Conservation (phyloP, 2,329 filamentous ascomycete genomes). For the Botryosphaeria dothidea region DNA sequence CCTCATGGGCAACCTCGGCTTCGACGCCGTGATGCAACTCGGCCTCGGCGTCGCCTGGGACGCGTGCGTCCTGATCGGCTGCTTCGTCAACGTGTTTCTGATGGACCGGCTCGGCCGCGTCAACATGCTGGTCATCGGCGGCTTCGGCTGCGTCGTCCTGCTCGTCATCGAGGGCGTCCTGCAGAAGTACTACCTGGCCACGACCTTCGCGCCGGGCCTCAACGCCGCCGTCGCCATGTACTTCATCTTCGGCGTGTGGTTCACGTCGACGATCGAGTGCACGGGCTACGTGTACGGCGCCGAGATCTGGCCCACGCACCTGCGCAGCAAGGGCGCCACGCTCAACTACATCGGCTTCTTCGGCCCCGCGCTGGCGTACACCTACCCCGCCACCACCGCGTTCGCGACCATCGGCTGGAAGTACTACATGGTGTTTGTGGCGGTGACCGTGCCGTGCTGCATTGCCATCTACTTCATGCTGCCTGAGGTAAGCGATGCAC, state of each 20-base stretch:
- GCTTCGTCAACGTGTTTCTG: slow-evolving; percentile 28
- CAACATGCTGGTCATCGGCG: slow-evolving; percentile 26
- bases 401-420: slow-evolving; percentile 33
- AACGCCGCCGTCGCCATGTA: slow-evolving; percentile 25
- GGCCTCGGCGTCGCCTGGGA: slow-evolving; percentile 32
- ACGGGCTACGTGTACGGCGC: slow-evolving; percentile 34
- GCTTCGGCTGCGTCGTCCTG: slow-evolving; percentile 25
- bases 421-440: slow-evolving; percentile 33
- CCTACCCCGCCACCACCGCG: slow-evolving; percentile 21
- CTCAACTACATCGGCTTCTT: slow-evolving; percentile 29
- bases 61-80: slow-evolving; percentile 29
- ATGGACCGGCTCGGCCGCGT: slow-evolving; percentile 33
- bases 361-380: slow-evolving; percentile 26
- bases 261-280: slow-evolving; percentile 30
- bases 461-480: slow-evolving; percentile 27
- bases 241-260: slow-evolving; percentile 24
- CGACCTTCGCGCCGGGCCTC: slow-evolving; percentile 24
- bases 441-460: slow-evolving; percentile 27
- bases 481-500: slow-evolving; percentile 25
- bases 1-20: slow-evolving; percentile 34
- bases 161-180: slow-evolving; percentile 27
- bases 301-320: slow-evolving; percentile 39
- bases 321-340: slow-evolving; percentile 26
- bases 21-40: slow-evolving; percentile 29
- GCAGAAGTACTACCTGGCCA: slow-evolving; percentile 27